Evolutionary conservation across 306 rosid species (phyloP).

Genomic region (Cicer pinnatifidum): DNA sequence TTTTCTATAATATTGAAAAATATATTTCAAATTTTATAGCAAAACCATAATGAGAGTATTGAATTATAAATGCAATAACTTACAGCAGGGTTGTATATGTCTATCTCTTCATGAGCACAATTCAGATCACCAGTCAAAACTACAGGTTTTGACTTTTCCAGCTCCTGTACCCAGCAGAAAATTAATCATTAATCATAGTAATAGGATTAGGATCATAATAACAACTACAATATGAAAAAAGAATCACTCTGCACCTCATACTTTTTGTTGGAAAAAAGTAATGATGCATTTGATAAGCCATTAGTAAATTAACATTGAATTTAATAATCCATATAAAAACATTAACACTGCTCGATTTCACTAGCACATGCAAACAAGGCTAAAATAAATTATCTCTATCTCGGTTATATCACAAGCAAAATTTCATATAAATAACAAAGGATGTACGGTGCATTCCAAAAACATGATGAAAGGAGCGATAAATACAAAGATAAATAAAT

Average conservation of each 20-base stretch:
- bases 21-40: no score
- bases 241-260: conserved; percentile 16
- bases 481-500: conserved; percentile 1
- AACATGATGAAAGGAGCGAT: conserved; percentile 1
- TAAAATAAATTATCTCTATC: neutral
- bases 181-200: conserved; percentile 27
- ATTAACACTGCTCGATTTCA: neutral
- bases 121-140: conserved; percentile 94
- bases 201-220: neutral
- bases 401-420: conserved; percentile 19
- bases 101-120: conserved; percentile 97
- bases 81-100: conserved; percentile 87
- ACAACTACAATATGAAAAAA: neutral
- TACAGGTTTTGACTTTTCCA: conserved; percentile 90
- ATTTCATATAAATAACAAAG: conserved; percentile 6
- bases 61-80: conserved; percentile 47
- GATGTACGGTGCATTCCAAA: conserved; percentile 8
- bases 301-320: neutral
- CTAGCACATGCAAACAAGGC: conserved; percentile 11
- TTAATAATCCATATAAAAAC: neutral
- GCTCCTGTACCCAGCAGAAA: conserved; percentile 68
- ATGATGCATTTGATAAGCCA: neutral
- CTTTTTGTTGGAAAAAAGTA: conserved; percentile 7
- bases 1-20: no score
- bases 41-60: conserved; percentile 4